Evolutionary conservation across 768 basidiomycete species (phyloP).

Genomic region (Pleurotus tuber-regium): DNA sequence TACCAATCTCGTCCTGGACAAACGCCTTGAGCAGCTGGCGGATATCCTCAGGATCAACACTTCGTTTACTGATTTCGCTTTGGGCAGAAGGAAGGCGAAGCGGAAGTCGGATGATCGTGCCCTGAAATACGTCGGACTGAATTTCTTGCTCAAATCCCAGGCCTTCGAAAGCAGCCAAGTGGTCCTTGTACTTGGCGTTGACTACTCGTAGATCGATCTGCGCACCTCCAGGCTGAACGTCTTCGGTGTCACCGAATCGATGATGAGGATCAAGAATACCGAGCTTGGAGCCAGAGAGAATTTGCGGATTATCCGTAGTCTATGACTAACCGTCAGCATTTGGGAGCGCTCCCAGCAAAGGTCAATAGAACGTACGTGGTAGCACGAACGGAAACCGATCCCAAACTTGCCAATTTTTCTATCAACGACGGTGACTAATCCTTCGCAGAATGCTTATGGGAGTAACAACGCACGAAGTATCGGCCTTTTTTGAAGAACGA

Average conservation of each 20-base stretch:
- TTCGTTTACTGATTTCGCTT: constrained; percentile 33
- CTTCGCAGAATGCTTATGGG: no score
- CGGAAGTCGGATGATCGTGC: constrained; percentile 47
- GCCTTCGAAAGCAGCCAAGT: constrained; percentile 27
- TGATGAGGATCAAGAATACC: constrained; percentile 44
- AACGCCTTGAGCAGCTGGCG: constrained; percentile 38
- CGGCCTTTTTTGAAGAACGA: constrained; percentile 35
- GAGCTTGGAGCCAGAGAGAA: constrained; percentile 38
- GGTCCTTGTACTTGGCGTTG: constrained; percentile 22
- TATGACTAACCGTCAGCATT: constrained; percentile 16
- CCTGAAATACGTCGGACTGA: constrained; percentile 21
- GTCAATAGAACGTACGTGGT: constrained; percentile 36
- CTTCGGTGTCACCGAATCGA: constrained; percentile 13
- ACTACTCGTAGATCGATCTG: constrained; percentile 26
- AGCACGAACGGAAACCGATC: constrained; percentile 48
- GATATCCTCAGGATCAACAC: constrained; percentile 31
- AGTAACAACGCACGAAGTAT: constrained; percentile 34
- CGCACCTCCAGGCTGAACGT: constrained; percentile 26
- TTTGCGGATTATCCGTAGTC: constrained; percentile 50
- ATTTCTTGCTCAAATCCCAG: not conserved
- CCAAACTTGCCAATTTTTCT: constrained; percentile 56
- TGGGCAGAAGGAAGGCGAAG: constrained; percentile 25
- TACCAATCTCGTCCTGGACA: constrained; percentile 34
- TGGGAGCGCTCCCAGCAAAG: not conserved
- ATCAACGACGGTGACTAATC: no score